phyloP scores from a whole-genome alignment of 768 basidiomycete species.

The Leccinum ochraceum region DNA sequence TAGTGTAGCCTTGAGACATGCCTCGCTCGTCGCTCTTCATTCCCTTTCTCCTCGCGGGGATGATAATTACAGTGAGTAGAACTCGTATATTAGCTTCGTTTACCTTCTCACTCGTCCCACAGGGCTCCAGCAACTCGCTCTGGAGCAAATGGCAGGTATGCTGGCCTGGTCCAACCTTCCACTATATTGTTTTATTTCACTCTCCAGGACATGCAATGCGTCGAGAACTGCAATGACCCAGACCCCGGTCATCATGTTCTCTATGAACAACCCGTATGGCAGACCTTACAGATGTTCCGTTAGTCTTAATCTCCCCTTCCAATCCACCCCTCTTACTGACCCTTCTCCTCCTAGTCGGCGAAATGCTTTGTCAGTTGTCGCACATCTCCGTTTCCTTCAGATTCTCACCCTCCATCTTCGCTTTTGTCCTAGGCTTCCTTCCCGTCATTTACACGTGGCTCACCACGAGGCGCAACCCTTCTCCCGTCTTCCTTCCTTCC shows the following conservation, averaged over 20 bases:
- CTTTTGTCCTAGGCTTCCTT: constrained; percentile 65
- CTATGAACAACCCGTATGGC: constrained; percentile 96
- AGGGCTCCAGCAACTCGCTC: constrained; percentile 81
- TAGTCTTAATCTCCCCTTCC: constrained; percentile 35
- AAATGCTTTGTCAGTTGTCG: constrained; percentile 79
- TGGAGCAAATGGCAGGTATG: constrained; percentile 83
- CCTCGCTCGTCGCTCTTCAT: constrained; percentile 61
- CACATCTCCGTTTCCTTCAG: constrained; percentile 15
- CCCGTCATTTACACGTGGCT: constrained; percentile 77
- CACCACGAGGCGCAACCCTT: constrained; percentile 43
- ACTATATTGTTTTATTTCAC: constrained; percentile 3
- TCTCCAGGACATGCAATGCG: constrained; percentile 93
- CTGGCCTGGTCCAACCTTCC: background rate
- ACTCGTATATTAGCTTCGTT: accelerated
- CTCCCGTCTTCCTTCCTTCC: constrained; percentile 55
- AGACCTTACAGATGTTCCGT: constrained; percentile 90
- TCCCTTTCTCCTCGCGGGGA: constrained; percentile 83
- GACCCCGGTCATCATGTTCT: constrained; percentile 63
- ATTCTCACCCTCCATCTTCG: constrained; percentile 18
- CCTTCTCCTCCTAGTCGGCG: constrained; percentile 66
- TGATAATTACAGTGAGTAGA: constrained; percentile 79
- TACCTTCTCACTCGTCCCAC: constrained; percentile 9
- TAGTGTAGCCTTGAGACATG: constrained; percentile 41
- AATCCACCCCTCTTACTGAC: constrained; percentile 31
- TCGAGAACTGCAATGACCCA: constrained; percentile 81